These are phyloP conservation scores for Trichoderma parareesei DNA, from an alignment of 495 filamentous ascomycete species.

Conservation along the genomic window DNA sequence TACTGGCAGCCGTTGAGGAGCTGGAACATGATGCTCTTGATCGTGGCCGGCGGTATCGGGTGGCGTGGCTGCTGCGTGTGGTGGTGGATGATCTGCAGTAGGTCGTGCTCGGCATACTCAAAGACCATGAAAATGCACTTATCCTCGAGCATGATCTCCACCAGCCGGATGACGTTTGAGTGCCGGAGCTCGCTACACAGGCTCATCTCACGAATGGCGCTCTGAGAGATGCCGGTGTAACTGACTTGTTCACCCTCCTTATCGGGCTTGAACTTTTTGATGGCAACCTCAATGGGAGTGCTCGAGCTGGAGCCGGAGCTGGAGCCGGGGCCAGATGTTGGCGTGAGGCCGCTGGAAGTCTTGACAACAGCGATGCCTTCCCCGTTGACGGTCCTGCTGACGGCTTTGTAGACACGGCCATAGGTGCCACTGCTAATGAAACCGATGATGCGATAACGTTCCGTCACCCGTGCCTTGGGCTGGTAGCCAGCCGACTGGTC, in stretches of 20 bases:
- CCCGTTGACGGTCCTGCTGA: conserved; percentile 41
- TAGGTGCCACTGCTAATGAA: conserved; percentile 99
- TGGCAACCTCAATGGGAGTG: conserved; percentile 71
- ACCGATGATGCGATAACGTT: conserved; percentile 90
- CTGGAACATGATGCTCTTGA: conserved; percentile 91
- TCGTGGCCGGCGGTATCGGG: conserved; percentile 76
- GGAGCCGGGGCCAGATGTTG: conserved; percentile 14
- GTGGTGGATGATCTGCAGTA: conserved; percentile 97
- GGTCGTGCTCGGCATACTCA: conserved; percentile 94
- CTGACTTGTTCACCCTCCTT: conserved; percentile 92
- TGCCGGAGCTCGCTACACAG: conserved; percentile 89
- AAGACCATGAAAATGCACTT: conserved; percentile 99
- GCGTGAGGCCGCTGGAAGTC: not conserved
- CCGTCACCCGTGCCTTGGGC: conserved; percentile 80
- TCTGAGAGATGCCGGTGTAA: conserved; percentile 97
- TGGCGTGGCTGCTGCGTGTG: conserved; percentile 83
- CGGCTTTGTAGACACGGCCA: conserved; percentile 94
- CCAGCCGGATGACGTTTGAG: conserved; percentile 78
- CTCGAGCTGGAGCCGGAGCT: conserved; percentile 22
- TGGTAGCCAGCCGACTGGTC: conserved; percentile 50
- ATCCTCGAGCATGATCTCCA: conserved; percentile 96
- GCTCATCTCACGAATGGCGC: conserved; percentile 97
- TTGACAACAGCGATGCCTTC: conserved; percentile 4
- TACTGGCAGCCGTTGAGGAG: conserved; percentile 90
- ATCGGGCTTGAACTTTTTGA: conserved; percentile 99